Percentiles rank a stretch among this genome's conserved stretches.
Conservation (phyloP, 2,329 filamentous ascomycete genomes). For the Pyricularia grisea region DNA sequence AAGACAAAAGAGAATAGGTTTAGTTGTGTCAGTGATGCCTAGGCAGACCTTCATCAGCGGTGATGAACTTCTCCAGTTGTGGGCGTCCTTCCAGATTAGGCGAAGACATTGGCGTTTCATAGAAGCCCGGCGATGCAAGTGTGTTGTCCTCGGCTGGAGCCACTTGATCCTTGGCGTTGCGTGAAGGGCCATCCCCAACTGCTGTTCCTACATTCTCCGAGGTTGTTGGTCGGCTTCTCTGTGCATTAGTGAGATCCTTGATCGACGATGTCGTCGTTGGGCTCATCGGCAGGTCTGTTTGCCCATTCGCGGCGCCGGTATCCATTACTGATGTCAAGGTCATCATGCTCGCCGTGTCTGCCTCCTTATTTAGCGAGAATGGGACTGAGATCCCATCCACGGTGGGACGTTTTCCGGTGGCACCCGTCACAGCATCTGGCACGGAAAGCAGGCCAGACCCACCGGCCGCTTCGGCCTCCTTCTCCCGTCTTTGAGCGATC, state of each 20-base stretch:
- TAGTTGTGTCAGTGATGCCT: background rate
- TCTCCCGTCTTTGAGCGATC: slow-evolving; percentile 29
- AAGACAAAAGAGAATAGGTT: background rate
- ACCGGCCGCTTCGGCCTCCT: slow-evolving; percentile 17
- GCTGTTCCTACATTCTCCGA: background rate
- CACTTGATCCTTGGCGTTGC: background rate
- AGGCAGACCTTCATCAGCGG: slow-evolving; percentile 4
- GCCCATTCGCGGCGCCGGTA: slow-evolving; percentile 14
- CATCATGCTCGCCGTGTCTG: slow-evolving; percentile 60
- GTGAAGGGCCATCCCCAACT: background rate
- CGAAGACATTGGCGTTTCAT: slow-evolving; percentile 3
- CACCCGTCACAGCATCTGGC: slow-evolving; percentile 35
- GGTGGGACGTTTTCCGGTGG: slow-evolving; percentile 51
- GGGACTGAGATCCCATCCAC: slow-evolving; percentile 63
- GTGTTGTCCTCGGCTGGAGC: background rate
- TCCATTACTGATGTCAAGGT: slow-evolving; percentile 44
- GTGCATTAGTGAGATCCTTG: background rate
- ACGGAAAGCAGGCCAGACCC: slow-evolving; percentile 30
- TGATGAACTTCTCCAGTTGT: slow-evolving; percentile 6
- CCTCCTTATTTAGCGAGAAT: slow-evolving; percentile 57
- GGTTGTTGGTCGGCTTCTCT: background rate
- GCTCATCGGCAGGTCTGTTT: slow-evolving; percentile 24
- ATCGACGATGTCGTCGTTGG: slow-evolving; percentile 8
- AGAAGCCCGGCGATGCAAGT: slow-evolving; percentile 1
- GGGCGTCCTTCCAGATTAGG: slow-evolving; percentile 1